Percentiles rank a stretch among this genome's conserved stretches.
Conservation (phyloP, 768 basidiomycete species). For the Rubroboletus satanas region DNA sequence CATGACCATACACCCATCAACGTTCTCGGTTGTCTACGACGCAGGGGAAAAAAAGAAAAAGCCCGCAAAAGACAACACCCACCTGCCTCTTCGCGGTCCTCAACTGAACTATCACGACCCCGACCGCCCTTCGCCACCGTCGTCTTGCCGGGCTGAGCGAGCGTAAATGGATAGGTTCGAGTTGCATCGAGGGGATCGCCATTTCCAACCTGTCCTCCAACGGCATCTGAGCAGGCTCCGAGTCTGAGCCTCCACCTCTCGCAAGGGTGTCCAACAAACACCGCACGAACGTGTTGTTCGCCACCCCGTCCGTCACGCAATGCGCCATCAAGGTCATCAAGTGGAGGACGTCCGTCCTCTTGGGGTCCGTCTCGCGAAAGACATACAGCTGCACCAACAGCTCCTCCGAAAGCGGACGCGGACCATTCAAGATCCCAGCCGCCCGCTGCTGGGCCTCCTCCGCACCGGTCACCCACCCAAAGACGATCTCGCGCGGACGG, state of each 20-base stretch:
- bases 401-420: conserved; percentile 40
- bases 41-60: background rate
- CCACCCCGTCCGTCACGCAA: conserved; percentile 47
- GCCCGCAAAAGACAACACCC: conserved; percentile 3
- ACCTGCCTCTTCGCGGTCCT: conserved; percentile 37
- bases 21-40: background rate
- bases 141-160: conserved; percentile 34
- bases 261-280: conserved; percentile 44
- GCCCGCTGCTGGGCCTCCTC: conserved; percentile 34
- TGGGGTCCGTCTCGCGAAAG: conserved; percentile 32
- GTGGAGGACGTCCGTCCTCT: conserved; percentile 36
- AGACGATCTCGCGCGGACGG: conserved; percentile 38
- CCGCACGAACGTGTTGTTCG: conserved; percentile 39
- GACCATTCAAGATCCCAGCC: conserved; percentile 30
- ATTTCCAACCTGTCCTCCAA: conserved; percentile 41
- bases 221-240: conserved; percentile 15
- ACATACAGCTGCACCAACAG: conserved; percentile 42
- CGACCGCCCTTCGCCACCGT: conserved; percentile 47
- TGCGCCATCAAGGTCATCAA: conserved; percentile 45
- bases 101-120: conserved; percentile 33
- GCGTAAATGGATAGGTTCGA: conserved; percentile 30
- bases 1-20: background rate
- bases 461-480: conserved; percentile 30
- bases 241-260: background rate
- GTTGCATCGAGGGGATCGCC: conserved; percentile 36